These are phyloP conservation scores for Candida frijolesensis DNA, from an alignment of 1,139 yeast genomes.

Conservation along the genomic window DNA sequence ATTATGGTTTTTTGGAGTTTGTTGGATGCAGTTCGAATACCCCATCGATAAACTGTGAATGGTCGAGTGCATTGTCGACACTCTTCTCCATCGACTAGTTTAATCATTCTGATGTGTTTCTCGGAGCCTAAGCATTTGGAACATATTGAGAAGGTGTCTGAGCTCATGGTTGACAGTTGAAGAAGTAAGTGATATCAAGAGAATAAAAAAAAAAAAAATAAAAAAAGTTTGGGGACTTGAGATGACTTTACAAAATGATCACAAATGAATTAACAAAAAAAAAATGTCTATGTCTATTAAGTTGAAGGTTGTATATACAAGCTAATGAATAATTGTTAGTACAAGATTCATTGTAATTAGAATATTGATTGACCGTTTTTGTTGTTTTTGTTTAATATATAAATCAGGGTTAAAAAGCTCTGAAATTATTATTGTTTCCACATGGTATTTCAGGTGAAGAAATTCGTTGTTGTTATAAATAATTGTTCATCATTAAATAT, in stretches of 20 bases:
- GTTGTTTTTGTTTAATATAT: neutral
- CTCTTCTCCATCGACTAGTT: slow-evolving; percentile 74
- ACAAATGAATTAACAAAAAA: neutral
- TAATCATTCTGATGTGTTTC: slow-evolving; percentile 66
- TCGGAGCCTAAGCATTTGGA: slow-evolving; percentile 70
- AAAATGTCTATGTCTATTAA: slow-evolving; percentile 3
- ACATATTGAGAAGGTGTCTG: slow-evolving; percentile 49
- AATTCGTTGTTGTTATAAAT: slow-evolving; percentile 52
- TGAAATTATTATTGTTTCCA: slow-evolving; percentile 53
- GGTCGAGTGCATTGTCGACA: slow-evolving; percentile 83
- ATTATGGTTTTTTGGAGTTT: slow-evolving; percentile 56
- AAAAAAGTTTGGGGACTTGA: neutral
- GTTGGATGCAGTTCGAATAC: slow-evolving; percentile 35
- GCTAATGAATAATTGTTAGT: neutral
- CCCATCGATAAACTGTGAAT: slow-evolving; percentile 81
- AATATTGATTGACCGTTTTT: neutral
- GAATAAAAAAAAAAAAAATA: neutral
- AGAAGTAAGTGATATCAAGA: neutral
- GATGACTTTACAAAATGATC: slow-evolving; percentile 1
- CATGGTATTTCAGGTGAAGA: slow-evolving; percentile 67
- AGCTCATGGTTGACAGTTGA: slow-evolving; percentile 8
- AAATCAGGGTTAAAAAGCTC: slow-evolving; percentile 72
- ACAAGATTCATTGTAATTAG: neutral
- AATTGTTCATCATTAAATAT: slow-evolving; percentile 39
- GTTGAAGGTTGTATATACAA: neutral